Evolutionary conservation across 2,329 filamentous ascomycete genomes (phyloP).

Genomic region (Hypoxylon sp.): DNA sequence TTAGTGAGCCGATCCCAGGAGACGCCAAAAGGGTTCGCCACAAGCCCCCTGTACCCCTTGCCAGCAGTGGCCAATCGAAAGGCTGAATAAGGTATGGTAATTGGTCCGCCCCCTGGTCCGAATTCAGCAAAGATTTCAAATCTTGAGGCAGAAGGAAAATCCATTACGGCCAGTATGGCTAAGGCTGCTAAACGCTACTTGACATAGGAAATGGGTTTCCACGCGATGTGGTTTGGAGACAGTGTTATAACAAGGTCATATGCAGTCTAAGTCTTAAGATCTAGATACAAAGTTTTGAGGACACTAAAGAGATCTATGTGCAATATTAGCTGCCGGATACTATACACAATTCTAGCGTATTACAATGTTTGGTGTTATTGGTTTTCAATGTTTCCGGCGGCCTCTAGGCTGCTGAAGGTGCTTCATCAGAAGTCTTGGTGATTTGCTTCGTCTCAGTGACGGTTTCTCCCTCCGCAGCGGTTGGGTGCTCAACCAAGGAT

Average conservation of each 20-base stretch:
- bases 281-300: constrained; percentile 18
- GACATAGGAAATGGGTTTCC: constrained; percentile 9
- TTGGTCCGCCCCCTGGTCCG: background rate
- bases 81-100: constrained; percentile 1
- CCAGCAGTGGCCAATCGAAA: background rate
- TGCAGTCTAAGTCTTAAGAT: constrained; percentile 19
- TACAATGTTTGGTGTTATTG: background rate
- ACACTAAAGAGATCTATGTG: constrained; percentile 13
- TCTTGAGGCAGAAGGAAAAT: background rate
- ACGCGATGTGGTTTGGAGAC: background rate
- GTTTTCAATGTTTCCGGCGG: background rate
- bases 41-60: background rate
- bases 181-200: constrained; percentile 5
- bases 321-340: background rate
- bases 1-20: constrained; percentile 2
- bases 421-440: constrained; percentile 19
- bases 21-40: constrained; percentile 1
- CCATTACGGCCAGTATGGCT: background rate
- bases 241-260: constrained; percentile 4
- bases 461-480: background rate
- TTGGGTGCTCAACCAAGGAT: constrained; percentile 28
- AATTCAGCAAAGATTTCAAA: background rate
- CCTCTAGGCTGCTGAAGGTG: constrained; percentile 7
- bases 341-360: constrained; percentile 15
- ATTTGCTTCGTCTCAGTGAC: constrained; percentile 19